phyloP scores from a whole-genome alignment of 31 red algal species.

The Asparagopsis taxiformis region DNA sequence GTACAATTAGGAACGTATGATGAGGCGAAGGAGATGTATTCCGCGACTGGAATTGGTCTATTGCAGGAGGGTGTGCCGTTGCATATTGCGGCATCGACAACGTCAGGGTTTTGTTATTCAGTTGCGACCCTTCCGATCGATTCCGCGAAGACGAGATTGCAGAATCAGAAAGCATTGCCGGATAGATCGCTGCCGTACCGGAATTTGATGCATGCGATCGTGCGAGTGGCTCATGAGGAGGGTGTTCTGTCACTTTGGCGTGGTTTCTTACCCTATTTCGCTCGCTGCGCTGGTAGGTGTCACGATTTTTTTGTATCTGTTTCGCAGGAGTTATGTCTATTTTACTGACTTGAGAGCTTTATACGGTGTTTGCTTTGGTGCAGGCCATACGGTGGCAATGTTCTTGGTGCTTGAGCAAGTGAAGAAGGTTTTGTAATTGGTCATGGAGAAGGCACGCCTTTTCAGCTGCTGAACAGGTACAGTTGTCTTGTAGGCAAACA shows the following conservation, averaged over 20 bases:
- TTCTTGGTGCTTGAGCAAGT: slow-evolving; percentile 93
- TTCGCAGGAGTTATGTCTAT: too few relatives aligned
- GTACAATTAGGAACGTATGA: slow-evolving; percentile 93
- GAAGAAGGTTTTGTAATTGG: slow-evolving; percentile 29
- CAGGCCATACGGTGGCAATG: slow-evolving; percentile 83
- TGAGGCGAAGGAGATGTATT: slow-evolving; percentile 79
- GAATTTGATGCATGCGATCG: slow-evolving; percentile 64
- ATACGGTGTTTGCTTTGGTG: too few relatives aligned
- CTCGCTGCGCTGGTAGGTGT: slow-evolving; percentile 46
- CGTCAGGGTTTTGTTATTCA: slow-evolving; percentile 80
- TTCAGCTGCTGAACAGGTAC: too few relatives aligned
- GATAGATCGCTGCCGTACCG: slow-evolving; percentile 55
- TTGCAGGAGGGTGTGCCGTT: slow-evolving; percentile 46
- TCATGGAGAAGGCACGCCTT: background rate
- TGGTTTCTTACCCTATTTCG: slow-evolving; percentile 91
- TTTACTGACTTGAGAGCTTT: too few relatives aligned
- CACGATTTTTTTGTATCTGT: too few relatives aligned
- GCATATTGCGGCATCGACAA: slow-evolving; percentile 53
- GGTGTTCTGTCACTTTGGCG: slow-evolving; percentile 80
- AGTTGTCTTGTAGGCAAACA: too few relatives aligned
- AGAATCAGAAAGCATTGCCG: slow-evolving; percentile 52
- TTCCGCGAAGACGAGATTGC: slow-evolving; percentile 89
- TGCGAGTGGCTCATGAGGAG: slow-evolving; percentile 60
- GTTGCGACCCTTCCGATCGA: slow-evolving; percentile 87
- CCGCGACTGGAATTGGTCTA: slow-evolving; percentile 26